Evolutionary conservation across 2,329 filamentous ascomycete genomes (phyloP), one percentile per base, ranked within the genome.

Genomic region (Cladosporium oxysporum): DNA sequence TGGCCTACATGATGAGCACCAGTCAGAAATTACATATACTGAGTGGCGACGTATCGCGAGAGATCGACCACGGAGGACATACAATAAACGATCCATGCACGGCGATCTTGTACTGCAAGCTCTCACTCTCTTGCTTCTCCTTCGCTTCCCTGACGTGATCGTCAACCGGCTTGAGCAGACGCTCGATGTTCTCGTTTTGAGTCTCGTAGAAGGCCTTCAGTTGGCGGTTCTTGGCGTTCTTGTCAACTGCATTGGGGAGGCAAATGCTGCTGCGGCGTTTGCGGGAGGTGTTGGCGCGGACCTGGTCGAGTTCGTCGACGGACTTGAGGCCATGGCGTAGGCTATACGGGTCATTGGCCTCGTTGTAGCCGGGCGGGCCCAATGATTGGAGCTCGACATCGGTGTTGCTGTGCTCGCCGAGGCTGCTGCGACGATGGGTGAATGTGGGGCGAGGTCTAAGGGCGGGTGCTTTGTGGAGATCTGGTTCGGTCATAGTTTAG

Each of bases 161-260:
- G 74, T 97, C 92, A 2, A 98, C 94, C 2, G 91, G 90, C 81
- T 97, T 97, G 70, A 98, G 84, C 80, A 97, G 86, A 12, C 92
- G 88, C 81, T 97, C 88, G 71, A 99, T 99, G 72, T 92, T 93
- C 77, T 93, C 91, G 76, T 99, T 99, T 76, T 99, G 94, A 33
- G 85, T 84, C 76, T 92, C 87, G 83, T 98, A 98, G 81, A 97
- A 98, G 60, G 87, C 86, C 73, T 91, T 85, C 18, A 98, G 77
- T 73, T 86, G 88, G 70, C 81, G 83, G 16, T 84, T 78, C 70
- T 79, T 74, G n/a, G 76, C 77, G 35, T 76, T 79, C 66, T 79
- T 79, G 69, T 78, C 78, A 52, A 79, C 76, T 58, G 75, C 76
- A 16, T 83, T 73, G 12, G 82, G 79, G 2, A 78, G 78, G 74